Evolutionary conservation across 2,329 filamentous ascomycete genomes (phyloP).

Genomic region (Penicillium sp.): DNA sequence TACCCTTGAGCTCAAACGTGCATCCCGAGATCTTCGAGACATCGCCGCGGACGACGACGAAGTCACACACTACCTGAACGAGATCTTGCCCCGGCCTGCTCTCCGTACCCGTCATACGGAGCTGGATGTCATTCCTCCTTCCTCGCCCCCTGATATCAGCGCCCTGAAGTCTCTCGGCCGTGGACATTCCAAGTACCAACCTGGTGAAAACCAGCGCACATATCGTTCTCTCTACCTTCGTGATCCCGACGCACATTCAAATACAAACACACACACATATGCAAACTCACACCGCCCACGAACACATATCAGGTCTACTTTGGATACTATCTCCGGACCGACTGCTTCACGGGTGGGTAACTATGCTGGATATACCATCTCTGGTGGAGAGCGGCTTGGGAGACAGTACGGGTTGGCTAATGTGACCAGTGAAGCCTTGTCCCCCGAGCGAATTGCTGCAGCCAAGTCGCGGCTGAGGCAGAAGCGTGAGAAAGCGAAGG

Average conservation of each 20-base stretch:
- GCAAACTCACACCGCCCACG: constrained; percentile 23
- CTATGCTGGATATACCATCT: constrained; percentile 21
- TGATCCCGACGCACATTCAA: constrained; percentile 12
- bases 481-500: constrained; percentile 27
- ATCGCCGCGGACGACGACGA: constrained; percentile 29
- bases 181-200: constrained; percentile 20
- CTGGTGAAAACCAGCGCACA: constrained; percentile 22
- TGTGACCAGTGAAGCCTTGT: constrained; percentile 25
- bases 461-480: constrained; percentile 38
- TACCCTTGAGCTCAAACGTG: constrained; percentile 26
- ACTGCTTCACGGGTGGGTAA: constrained; percentile 11
- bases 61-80: constrained; percentile 26
- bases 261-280: constrained; percentile 6
- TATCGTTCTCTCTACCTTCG: constrained; percentile 28
- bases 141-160: constrained; percentile 33
- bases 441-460: constrained; percentile 35
- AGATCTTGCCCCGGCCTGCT: constrained; percentile 21
- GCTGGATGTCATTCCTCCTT: constrained; percentile 23
- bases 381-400: constrained; percentile 20
- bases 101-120: constrained; percentile 12
- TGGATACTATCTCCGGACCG: constrained; percentile 29
- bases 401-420: constrained; percentile 24
- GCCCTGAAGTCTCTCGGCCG: constrained; percentile 25
- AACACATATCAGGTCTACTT: constrained; percentile 28
- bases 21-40: constrained; percentile 16